These are phyloP conservation scores for Aspergillus novoparasiticus DNA, from an alignment of 2,329 filamentous ascomycete species.

Conservation along the genomic window DNA sequence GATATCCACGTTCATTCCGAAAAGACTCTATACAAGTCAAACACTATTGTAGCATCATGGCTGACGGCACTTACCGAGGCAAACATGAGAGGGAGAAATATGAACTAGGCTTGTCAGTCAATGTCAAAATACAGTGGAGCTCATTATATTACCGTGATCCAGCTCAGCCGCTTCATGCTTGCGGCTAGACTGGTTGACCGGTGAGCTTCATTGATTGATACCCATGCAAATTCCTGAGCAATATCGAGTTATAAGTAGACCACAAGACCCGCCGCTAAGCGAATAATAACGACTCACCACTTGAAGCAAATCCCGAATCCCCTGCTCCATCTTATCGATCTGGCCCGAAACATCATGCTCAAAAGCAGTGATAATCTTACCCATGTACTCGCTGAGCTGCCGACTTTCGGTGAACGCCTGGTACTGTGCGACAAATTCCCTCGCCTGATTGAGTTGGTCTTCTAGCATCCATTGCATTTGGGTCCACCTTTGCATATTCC, in stretches of 20 bases:
- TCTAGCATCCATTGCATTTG: slow-evolving; percentile 14
- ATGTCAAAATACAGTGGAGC: neutral
- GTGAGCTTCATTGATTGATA: slow-evolving; percentile 21
- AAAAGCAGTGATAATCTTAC: slow-evolving; percentile 9
- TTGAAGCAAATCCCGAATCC: slow-evolving; percentile 17
- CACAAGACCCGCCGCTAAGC: neutral
- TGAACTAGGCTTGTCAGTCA: slow-evolving; percentile 12
- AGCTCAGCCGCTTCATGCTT: slow-evolving; percentile 20
- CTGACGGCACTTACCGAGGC: slow-evolving; percentile 10
- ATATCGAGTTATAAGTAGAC: neutral
- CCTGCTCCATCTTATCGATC: slow-evolving; percentile 21
- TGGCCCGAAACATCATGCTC: slow-evolving; percentile 15
- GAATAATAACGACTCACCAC: slow-evolving; percentile 6
- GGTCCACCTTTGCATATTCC: slow-evolving; percentile 19
- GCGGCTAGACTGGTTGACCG: slow-evolving; percentile 19
- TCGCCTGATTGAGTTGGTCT: slow-evolving; percentile 16
- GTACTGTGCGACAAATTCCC: slow-evolving; percentile 17
- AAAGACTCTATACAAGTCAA: slow-evolving; percentile 14
- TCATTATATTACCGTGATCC: slow-evolving; percentile 14
- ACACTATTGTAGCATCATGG: neutral
- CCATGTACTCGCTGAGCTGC: slow-evolving; percentile 16
- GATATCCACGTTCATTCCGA: slow-evolving; percentile 20
- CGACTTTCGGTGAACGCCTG: slow-evolving; percentile 19
- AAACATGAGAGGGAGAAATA: slow-evolving; percentile 18
- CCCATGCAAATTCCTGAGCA: slow-evolving; percentile 20